phyloP scores from a whole-genome alignment of 2,329 filamentous ascomycete species.

The Diaporthe destruens region DNA sequence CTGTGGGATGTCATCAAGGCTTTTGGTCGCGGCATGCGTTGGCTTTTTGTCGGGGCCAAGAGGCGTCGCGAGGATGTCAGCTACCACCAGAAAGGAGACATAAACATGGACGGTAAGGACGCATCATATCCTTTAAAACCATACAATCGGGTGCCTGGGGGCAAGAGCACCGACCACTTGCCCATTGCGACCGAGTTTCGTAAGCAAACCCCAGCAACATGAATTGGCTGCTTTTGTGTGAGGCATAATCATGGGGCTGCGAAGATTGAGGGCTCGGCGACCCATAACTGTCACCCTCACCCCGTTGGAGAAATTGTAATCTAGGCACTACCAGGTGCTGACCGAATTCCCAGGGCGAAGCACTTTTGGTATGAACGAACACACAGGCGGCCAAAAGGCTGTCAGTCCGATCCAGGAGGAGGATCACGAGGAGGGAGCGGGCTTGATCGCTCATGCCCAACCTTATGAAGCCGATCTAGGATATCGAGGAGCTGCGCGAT shows the following conservation, averaged over 20 bases:
- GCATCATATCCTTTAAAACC: conserved; percentile 43
- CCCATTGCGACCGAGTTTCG: conserved; percentile 56
- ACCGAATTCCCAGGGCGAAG: conserved; percentile 43
- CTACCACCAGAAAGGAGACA: conserved; percentile 57
- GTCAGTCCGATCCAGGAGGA: conserved; percentile 33
- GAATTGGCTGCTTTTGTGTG: conserved; percentile 35
- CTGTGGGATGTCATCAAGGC: conserved; percentile 87
- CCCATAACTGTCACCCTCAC: background rate
- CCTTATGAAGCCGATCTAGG: conserved; percentile 43
- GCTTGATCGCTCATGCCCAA: conserved; percentile 52
- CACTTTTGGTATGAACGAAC: conserved; percentile 45
- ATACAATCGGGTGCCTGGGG: conserved; percentile 46
- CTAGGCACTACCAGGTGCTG: conserved; percentile 11
- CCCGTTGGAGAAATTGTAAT: background rate
- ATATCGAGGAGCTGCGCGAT: conserved; percentile 38
- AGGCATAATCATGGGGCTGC: conserved; percentile 37
- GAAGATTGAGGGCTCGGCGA: conserved; percentile 14
- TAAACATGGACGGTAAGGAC: conserved; percentile 49
- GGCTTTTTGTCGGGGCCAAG: conserved; percentile 82
- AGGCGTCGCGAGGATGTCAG: conserved; percentile 66
- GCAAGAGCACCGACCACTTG: conserved; percentile 55
- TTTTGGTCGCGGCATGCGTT: conserved; percentile 80
- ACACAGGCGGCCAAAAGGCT: conserved; percentile 25
- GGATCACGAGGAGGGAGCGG: conserved; percentile 48
- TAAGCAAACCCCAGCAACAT: conserved; percentile 38